Base-by-base conservation (phyloP, 1,284 basidiomycete genomes). In the Cutaneotrichosporon dermatis region DNA sequence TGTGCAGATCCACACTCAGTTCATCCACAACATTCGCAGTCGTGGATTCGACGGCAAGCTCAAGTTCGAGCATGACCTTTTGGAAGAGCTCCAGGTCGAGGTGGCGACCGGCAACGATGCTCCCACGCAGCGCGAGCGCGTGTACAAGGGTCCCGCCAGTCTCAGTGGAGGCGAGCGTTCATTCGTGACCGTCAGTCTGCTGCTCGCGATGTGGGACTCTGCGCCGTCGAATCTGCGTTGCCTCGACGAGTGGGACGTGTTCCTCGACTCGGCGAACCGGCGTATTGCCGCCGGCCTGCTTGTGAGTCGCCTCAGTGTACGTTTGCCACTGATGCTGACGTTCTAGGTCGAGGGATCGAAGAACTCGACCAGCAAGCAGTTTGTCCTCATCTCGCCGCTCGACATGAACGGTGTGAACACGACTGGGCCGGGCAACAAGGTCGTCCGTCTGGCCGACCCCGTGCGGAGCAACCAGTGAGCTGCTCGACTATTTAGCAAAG, bases 221-320 rank as follows among this genome's bases (percentile, higher is more conserved):
- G 91, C 95, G 58, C 88, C 89, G 1, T 95, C 93, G 74, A 95
- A 94, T 0, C 84, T 99, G 55, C 83, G 95, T 60, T 99, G 95
- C 71, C 84, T 99, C 39, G 94, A 95, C 49, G 73, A 78, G 73
- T 95, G 93, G 73, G 91, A 96, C 67, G 93, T 97, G 11, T 97
- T 95, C 80, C 92, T 96, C 88, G 94, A 98, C 73, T 87, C 88
- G 33, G 88, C 92, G 59, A 97, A 97, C 74, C 86, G 95, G 40
- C 86, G 86, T 59, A 88, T 95, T 66, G 89, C 89, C 61, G 92
- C 93, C 84, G 88, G 85, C 76, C 90, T 94, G 87, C 89, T 97
- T 84, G 89, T 90, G 59, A 51, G 86, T 76, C 25, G 25, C 25
- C 25, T 25, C 25, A 25, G 25, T 64, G 36, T 34, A 41, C 49